These are phyloP conservation scores for Dendrobium huoshanense DNA, from an alignment of 106 monocot genomes.

Conservation along the genomic window DNA sequence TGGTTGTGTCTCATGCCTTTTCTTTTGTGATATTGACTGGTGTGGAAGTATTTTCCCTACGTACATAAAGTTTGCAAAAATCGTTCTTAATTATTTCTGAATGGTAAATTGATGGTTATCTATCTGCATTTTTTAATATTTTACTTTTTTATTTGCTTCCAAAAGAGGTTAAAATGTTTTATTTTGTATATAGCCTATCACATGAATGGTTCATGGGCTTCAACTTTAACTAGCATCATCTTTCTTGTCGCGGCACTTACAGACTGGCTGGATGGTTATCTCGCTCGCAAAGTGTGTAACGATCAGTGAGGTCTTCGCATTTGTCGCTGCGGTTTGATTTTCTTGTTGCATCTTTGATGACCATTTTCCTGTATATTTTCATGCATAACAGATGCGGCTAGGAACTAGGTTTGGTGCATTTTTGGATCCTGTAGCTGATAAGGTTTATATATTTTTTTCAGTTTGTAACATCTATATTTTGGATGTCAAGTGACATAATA, in stretches of 20 bases:
- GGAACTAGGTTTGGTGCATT: constrained; percentile 71
- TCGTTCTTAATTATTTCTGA: no score
- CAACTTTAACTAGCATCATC: constrained; percentile 49
- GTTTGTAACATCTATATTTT: neutral
- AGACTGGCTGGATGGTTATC: constrained; percentile 74
- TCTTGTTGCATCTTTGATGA: neutral
- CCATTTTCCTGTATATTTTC: constrained; percentile 1
- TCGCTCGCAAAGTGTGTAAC: constrained; percentile 48
- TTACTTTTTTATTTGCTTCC: no score
- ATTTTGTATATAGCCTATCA: constrained; percentile 36
- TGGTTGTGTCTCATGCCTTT: no score
- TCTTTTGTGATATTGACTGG: no score
- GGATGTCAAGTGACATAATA: no score
- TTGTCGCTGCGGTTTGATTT: neutral
- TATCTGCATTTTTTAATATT: no score
- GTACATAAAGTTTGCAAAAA: no score
- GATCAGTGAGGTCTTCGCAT: neutral
- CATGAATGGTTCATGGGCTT: constrained; percentile 55
- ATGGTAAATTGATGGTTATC: no score
- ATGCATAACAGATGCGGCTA: constrained; percentile 39
- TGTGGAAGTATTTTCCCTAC: no score
- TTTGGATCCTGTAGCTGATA: constrained; percentile 78
- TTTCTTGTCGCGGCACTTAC: constrained; percentile 59
- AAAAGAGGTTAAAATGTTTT: no score
- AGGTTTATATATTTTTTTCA: constrained; percentile 23